Percentiles rank a stretch among this genome's conserved stretches.
Conservation (phyloP, 768 basidiomycete genomes). For the Pleurotus cornucopiae region DNA sequence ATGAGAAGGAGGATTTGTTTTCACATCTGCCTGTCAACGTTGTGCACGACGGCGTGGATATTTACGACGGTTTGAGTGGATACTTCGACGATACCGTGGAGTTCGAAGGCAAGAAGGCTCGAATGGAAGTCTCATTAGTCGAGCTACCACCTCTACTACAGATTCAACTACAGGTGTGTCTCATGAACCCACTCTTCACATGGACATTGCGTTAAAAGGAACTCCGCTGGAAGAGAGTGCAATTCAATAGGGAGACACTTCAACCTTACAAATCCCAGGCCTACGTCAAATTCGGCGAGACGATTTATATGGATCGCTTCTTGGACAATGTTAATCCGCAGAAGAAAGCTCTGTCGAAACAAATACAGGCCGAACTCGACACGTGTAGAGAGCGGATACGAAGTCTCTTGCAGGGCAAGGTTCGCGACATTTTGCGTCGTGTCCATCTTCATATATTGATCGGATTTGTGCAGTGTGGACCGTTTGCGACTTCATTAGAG, state of each 20-base stretch:
- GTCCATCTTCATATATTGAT: conserved; percentile 1
- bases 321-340: conserved; percentile 67
- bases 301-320: conserved; percentile 89
- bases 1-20: conserved; percentile 89
- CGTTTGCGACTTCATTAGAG: conserved; percentile 53
- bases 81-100: conserved; percentile 91
- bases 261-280: conserved; percentile 96
- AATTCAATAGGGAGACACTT: conserved; percentile 89
- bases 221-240: conserved; percentile 61
- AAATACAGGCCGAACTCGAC: conserved; percentile 63
- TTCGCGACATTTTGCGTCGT: conserved; percentile 21
- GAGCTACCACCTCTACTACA: conserved; percentile 89
- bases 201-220: not conserved
- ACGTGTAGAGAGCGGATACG: conserved; percentile 64
- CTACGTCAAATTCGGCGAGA: conserved; percentile 87
- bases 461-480: conserved; percentile 45
- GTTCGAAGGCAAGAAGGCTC: conserved; percentile 79
- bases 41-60: conserved; percentile 80
- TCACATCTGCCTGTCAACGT: conserved; percentile 94
- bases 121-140: conserved; percentile 83
- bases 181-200: not conserved
- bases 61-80: conserved; percentile 89
- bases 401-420: conserved; percentile 68
- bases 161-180: conserved; percentile 86
- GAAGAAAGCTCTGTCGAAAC: conserved; percentile 69